Evolutionary conservation across 2,329 filamentous ascomycete species (phyloP).

Genomic region (Rhynchosporium graminicola): DNA sequence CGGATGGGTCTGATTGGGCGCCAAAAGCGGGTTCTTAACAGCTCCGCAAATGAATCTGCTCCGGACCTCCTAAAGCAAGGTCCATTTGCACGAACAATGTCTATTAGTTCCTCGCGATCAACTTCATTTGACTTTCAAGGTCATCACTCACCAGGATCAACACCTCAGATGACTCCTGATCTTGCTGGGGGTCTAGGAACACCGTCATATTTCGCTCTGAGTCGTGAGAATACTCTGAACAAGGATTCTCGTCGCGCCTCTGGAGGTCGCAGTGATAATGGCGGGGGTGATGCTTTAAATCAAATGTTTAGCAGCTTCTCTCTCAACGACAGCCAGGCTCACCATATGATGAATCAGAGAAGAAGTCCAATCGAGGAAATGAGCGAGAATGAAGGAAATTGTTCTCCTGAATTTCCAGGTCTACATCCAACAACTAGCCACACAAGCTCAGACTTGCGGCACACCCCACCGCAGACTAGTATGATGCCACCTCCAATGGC

Average conservation of each 20-base stretch:
- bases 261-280: constrained; percentile 81
- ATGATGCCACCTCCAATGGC: constrained; percentile 93
- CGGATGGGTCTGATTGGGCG: constrained; percentile 96
- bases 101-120: constrained; percentile 86
- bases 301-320: constrained; percentile 81
- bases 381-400: constrained; percentile 67
- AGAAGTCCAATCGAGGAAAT: constrained; percentile 74
- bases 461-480: constrained; percentile 61
- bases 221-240: constrained; percentile 55
- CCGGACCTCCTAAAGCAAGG: constrained; percentile 92
- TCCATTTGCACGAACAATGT: constrained; percentile 82
- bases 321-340: constrained; percentile 60
- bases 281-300: constrained; percentile 81
- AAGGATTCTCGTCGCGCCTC: constrained; percentile 71
- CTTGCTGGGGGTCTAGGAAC: constrained; percentile 67
- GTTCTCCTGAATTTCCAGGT: constrained; percentile 74
- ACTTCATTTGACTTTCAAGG: constrained; percentile 88
- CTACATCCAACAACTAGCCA: constrained; percentile 55
- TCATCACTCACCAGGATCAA: constrained; percentile 76
- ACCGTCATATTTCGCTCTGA: constrained; percentile 90
- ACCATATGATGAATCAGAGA: constrained; percentile 40
- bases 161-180: constrained; percentile 84
- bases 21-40: constrained; percentile 88
- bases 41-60: constrained; percentile 74
- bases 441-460: constrained; percentile 50